Conservation (phyloP, 2,329 filamentous ascomycete genomes). For the Monascus ruber region DNA sequence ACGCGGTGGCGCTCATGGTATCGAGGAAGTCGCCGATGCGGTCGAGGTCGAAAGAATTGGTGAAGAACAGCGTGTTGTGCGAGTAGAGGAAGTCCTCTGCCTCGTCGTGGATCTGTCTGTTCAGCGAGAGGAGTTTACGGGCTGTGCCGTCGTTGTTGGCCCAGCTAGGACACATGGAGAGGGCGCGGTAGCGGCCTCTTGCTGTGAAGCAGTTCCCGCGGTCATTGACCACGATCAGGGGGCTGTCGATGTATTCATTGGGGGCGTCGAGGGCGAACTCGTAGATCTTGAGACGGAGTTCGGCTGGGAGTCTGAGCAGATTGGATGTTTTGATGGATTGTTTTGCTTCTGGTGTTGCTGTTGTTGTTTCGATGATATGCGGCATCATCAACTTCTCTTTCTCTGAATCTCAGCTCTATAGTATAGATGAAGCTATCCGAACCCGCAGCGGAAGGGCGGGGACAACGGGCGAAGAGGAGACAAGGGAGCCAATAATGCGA, state of each 20-base stretch:
- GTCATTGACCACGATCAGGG: conserved; percentile 23
- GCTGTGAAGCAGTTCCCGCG: conserved; percentile 21
- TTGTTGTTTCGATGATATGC: neutral
- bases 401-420: no score
- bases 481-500: no score
- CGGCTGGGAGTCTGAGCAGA: conserved; percentile 17
- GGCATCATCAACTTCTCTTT: no score
- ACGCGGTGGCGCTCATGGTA: conserved; percentile 20
- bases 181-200: conserved; percentile 18
- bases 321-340: conserved; percentile 1
- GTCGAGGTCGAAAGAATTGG: conserved; percentile 21
- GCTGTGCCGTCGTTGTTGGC: conserved; percentile 20
- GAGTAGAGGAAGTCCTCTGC: conserved; percentile 24
- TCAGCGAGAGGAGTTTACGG: conserved; percentile 18
- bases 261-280: conserved; percentile 19
- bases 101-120: conserved; percentile 25
- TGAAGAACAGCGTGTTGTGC: conserved; percentile 24
- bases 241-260: conserved; percentile 21
- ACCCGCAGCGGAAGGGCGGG: no score
- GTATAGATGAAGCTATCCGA: no score
- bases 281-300: conserved; percentile 25
- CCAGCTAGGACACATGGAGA: conserved; percentile 25
- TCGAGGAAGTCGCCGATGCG: conserved; percentile 20
- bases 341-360: neutral
- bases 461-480: no score